Percentiles rank a stretch among this genome's conserved stretches.
Conservation (phyloP, 371 early-diverging fungal genomes). For the Mucor plumbeus region DNA sequence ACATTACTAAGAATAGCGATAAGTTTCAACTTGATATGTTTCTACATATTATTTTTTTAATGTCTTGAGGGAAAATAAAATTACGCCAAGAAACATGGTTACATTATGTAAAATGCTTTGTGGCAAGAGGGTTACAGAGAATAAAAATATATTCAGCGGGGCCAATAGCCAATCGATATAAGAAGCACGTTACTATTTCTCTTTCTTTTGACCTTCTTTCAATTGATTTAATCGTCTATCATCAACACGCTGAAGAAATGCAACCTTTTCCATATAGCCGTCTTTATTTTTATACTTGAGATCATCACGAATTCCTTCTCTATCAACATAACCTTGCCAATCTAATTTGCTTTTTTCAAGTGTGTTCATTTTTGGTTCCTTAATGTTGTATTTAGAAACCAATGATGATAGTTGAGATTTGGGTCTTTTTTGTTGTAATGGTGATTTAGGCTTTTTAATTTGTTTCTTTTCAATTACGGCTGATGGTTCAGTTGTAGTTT, state of each 20-base stretch:
- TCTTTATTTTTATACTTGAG: constrained; percentile 74
- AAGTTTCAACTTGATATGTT: background rate
- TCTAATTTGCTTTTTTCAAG: constrained; percentile 75
- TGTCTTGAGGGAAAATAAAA: background rate
- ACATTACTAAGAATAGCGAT: background rate
- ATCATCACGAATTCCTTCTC: constrained; percentile 69
- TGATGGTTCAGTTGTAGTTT: background rate
- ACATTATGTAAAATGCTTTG: background rate
- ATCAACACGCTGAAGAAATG: constrained; percentile 63
- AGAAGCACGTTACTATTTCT: constrained; percentile 14
- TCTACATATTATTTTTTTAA: background rate
- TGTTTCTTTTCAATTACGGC: background rate
- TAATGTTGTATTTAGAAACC: constrained; percentile 66
- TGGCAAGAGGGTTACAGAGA: background rate
- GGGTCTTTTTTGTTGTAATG: constrained; percentile 32
- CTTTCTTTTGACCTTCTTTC: constrained; percentile 46
- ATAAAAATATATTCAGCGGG: constrained; percentile 1
- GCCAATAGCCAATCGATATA: constrained; percentile 4
- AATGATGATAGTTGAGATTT: constrained; percentile 60
- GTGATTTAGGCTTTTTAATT: background rate
- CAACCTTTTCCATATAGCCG: constrained; percentile 71
- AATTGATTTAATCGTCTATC: constrained; percentile 56
- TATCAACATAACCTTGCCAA: constrained; percentile 72
- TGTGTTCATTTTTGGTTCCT: constrained; percentile 72
- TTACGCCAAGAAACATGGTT: constrained; percentile 2